Evolutionary conservation across 2,329 filamentous ascomycete species (phyloP), one percentile per base, ranked within the genome.

Genomic region (Alternaria triticina): DNA sequence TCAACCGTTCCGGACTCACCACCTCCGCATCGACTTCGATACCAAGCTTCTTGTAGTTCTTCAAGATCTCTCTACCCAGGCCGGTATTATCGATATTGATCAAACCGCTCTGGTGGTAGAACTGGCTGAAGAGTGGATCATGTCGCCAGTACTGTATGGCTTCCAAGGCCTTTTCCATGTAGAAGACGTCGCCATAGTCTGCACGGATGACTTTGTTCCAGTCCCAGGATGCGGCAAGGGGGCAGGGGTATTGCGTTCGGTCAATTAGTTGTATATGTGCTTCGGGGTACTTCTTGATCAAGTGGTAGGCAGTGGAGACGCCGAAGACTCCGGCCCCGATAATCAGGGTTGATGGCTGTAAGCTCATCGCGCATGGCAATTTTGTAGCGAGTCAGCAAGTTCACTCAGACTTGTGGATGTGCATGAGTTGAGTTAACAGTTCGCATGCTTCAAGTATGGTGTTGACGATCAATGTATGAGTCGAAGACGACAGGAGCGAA

Each of bases 371-470:
- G n/a, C n/a, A 11, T 40, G 8, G 4, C 6, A 3, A 10, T 9
- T 1, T n/a, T 10, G 15, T 9, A 40, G 33, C 4, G 8, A 40
- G 33, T 1, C 2, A 3, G 33, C 3, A 5, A 40, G 15, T 40
- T n/a, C 33, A n/a, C 33, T 9, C 0, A n/a, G 1, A 5, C 15
- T 3, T n/a, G 4, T n/a, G 33, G 4, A 0, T 4, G 15, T 5
- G 15, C 33, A 40, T 40, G 15, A 36, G 4, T n/a, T 3, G 2
- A 40, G 3, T n/a, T 1, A 1, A 40, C 8, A 40, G 8, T 17
- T 40, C 33, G 15, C 33, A 5, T 40, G 15, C 9, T 17, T 17
- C 0, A 17, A 0, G 15, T 3, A n/a, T 40, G 4, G 1, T 40
- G 33, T 40, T 40, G 33, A 17, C 15, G 33, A 40, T 0, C 8